Evolutionary conservation across 169 alveolate species (phyloP).

Genomic region (Cryptosporidium felis): DNA sequence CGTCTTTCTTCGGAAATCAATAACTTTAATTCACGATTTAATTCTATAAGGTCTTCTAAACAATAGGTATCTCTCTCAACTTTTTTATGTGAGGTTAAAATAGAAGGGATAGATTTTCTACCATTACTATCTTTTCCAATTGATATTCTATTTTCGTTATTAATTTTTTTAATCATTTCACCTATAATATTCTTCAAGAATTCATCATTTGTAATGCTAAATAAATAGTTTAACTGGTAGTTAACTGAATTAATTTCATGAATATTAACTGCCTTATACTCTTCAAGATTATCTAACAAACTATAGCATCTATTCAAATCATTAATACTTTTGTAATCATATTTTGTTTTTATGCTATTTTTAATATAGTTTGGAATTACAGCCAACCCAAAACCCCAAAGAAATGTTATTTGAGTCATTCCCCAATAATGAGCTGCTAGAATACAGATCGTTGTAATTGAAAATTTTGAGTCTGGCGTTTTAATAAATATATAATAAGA

Average conservation of each 20-base stretch:
- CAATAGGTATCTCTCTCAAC: neutral
- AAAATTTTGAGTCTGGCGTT: neutral
- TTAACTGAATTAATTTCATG: neutral
- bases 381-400: conserved; percentile 38
- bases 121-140: neutral
- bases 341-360: neutral
- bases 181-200: neutral
- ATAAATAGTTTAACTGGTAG: conserved; percentile 1
- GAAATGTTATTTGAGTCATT: conserved; percentile 11
- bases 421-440: conserved; percentile 41
- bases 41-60: neutral
- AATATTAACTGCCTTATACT: conserved; percentile 15
- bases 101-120: neutral
- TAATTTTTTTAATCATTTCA: neutral
- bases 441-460: conserved; percentile 11
- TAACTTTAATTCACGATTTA: conserved; percentile 18
- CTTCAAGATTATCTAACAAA: neutral
- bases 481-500: neutral
- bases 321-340: neutral
- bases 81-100: neutral
- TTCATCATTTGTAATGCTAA: neutral
- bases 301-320: neutral
- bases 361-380: conserved; percentile 22
- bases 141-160: neutral
- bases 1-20: conserved; percentile 10